Percentiles rank a stretch among this genome's conserved stretches.
Evolutionary conservation across 139 green algal species (phyloP).

Genomic region (Dunaliella sp.): DNA sequence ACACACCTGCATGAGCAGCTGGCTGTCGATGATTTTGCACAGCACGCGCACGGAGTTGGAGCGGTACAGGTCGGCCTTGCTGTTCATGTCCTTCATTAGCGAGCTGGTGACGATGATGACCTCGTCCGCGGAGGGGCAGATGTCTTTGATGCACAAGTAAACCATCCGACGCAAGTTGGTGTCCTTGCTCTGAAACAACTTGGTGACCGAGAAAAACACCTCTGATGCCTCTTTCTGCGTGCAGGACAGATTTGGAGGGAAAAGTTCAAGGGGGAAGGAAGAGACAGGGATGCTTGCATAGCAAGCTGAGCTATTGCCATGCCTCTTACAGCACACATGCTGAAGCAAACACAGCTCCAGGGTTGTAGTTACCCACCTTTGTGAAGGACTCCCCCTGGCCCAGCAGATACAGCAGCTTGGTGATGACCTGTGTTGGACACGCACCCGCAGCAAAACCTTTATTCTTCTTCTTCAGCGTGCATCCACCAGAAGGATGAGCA

Average conservation of each 20-base stretch:
- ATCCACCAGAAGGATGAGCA: no score
- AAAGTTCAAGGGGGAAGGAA: not conserved
- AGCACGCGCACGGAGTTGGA: slow-evolving; percentile 97
- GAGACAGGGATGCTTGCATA: no score
- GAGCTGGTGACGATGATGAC: slow-evolving; percentile 99
- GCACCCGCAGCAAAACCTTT: no score
- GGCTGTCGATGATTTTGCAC: slow-evolving; percentile 89
- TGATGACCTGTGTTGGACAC: slow-evolving; percentile 98
- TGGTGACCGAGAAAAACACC: slow-evolving; percentile 98
- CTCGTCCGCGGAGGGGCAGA: slow-evolving; percentile 88
- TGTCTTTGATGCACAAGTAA: slow-evolving; percentile 99
- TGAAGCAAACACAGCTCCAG: no score
- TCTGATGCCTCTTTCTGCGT: slow-evolving; percentile 93
- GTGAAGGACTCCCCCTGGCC: slow-evolving; percentile 97
- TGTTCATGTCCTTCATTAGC: slow-evolving; percentile 99
- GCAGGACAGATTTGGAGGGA: no score
- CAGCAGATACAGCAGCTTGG: slow-evolving; percentile 97
- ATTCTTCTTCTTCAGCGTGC: no score
- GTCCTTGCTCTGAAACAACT: slow-evolving; percentile 98
- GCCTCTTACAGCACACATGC: no score
- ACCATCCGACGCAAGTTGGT: slow-evolving; percentile 94
- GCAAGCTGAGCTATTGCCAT: no score
- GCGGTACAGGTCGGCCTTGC: slow-evolving; percentile 90
- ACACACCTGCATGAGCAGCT: slow-evolving; percentile 74
- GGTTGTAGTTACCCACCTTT: slow-evolving; percentile 85